phyloP scores from a whole-genome alignment of 768 basidiomycete species.

The Termitomyces sp. region DNA sequence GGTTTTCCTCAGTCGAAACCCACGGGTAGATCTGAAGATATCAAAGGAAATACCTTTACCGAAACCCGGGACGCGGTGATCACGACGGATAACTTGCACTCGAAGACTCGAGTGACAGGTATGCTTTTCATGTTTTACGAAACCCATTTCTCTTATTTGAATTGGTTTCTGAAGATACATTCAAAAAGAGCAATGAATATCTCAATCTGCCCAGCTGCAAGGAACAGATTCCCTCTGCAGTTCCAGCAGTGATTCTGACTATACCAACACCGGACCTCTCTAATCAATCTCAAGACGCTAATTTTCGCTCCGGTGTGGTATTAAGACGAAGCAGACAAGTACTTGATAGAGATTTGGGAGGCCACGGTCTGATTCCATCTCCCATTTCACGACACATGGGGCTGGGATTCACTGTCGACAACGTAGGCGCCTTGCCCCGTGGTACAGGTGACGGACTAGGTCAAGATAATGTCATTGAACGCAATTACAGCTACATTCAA shows the following conservation, averaged over 20 bases:
- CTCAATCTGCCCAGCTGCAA: neutral
- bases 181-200: neutral
- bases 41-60: neutral
- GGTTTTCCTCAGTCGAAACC: neutral
- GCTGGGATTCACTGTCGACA: slow-evolving; percentile 3
- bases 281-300: neutral
- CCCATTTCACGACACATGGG: neutral
- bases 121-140: neutral
- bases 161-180: neutral
- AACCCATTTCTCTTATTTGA: neutral
- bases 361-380: neutral
- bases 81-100: neutral
- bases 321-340: neutral
- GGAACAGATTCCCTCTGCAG: neutral
- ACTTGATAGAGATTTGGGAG: neutral
- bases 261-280: slow-evolving; percentile 10
- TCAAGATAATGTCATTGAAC: neutral
- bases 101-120: slow-evolving; percentile 1
- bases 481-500: neutral
- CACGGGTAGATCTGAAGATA: neutral
- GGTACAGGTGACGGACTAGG: neutral
- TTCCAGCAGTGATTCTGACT: slow-evolving; percentile 12
- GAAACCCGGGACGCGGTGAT: neutral
- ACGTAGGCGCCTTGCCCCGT: neutral
- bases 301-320: neutral